Evolutionary conservation across 257 asterid genomes (phyloP).

Genomic region (Hygrophila difformis): DNA sequence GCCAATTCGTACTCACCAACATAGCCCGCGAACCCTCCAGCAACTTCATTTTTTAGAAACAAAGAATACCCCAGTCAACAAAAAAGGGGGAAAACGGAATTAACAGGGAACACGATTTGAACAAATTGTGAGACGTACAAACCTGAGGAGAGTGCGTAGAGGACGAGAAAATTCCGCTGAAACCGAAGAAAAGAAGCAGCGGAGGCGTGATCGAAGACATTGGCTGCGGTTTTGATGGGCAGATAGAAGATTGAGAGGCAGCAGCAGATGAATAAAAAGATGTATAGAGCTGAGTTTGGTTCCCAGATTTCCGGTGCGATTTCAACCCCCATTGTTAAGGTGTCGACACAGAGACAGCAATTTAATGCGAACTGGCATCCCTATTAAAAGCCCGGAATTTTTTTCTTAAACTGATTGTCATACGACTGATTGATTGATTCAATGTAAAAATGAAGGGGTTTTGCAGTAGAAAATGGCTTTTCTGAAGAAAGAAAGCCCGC

Average conservation of each 20-base stretch:
- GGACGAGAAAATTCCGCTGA: conserved; percentile 53
- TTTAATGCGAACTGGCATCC: conserved; percentile 5
- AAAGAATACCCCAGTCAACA: conserved; percentile 14
- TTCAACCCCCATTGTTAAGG: conserved; percentile 56
- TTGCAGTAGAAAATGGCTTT: too few relatives aligned
- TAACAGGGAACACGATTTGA: neutral
- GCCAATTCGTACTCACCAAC: conserved; percentile 72
- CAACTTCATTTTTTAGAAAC: conserved; percentile 28
- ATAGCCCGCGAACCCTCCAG: conserved; percentile 71
- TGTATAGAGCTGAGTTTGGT: conserved; percentile 46
- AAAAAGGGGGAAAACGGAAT: neutral
- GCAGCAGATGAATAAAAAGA: conserved; percentile 47
- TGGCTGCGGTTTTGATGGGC: conserved; percentile 29
- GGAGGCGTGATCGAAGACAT: conserved; percentile 59
- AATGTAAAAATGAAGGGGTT: too few relatives aligned
- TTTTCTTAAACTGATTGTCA: neutral
- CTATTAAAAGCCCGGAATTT: conserved; percentile 1
- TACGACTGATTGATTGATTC: too few relatives aligned
- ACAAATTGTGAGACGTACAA: neutral
- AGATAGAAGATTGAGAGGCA: conserved; percentile 46
- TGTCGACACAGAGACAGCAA: neutral
- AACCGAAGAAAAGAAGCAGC: conserved; percentile 47
- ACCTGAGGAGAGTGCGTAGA: conserved; percentile 76
- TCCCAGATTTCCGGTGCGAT: conserved; percentile 77
- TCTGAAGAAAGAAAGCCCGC: too few relatives aligned